These are phyloP conservation scores for Berberis vulgaris DNA, from an alignment of 164 flowering plant genomes.

Conservation along the genomic window DNA sequence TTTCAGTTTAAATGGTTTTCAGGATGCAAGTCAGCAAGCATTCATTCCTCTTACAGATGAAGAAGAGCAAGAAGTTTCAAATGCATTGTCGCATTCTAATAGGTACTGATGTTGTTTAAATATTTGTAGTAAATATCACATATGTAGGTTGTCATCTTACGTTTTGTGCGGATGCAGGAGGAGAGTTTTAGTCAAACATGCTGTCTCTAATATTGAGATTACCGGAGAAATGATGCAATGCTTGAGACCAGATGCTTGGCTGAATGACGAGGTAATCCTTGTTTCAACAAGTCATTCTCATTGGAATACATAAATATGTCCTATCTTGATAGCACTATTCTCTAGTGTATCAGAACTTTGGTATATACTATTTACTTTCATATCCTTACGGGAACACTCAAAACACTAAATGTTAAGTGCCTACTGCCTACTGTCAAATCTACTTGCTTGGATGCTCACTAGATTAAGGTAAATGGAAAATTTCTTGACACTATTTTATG, in stretches of 20 bases:
- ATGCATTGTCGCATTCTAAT: constrained; percentile 40
- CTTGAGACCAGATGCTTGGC: constrained; percentile 70
- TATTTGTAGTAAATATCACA: neutral
- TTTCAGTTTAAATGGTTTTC: neutral
- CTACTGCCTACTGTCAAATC: too few relatives aligned
- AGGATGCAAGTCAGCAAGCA: constrained; percentile 42
- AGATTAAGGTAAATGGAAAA: too few relatives aligned
- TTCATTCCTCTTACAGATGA: constrained; percentile 62
- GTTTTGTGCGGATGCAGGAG: constrained; percentile 30
- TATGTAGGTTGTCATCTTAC: constrained; percentile 1
- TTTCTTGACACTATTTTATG: too few relatives aligned
- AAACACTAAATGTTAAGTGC: too few relatives aligned
- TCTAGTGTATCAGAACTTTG: too few relatives aligned
- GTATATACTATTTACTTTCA: too few relatives aligned
- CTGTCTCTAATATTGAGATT: constrained; percentile 69
- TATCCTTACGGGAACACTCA: too few relatives aligned
- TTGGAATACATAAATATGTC: too few relatives aligned
- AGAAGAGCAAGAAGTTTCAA: constrained; percentile 51
- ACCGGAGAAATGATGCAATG: constrained; percentile 69
- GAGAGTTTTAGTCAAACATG: constrained; percentile 54
- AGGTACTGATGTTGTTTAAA: constrained; percentile 28
- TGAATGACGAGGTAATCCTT: constrained; percentile 84
- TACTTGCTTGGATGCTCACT: too few relatives aligned
- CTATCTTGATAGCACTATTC: too few relatives aligned
- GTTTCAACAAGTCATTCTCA: neutral